A percentile compares a stretch with the other conserved stretches of the same genome.
These are phyloP conservation scores for Penicillium canescens DNA, from an alignment of 495 filamentous ascomycete genomes.

Conservation along the genomic window DNA sequence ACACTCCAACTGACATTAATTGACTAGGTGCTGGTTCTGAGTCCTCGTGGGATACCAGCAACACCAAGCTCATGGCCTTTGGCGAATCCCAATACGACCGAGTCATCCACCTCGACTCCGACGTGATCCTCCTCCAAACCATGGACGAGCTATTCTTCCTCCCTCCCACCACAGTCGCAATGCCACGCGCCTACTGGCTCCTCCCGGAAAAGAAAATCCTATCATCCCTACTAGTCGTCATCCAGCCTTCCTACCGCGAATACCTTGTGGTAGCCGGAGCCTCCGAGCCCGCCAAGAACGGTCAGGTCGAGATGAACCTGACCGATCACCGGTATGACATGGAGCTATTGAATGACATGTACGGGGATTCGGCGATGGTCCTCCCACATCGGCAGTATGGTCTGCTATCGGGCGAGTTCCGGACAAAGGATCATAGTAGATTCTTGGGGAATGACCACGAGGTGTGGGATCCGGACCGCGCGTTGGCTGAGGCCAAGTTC, in stretches of 20 bases:
- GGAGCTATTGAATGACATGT: constrained; percentile 75
- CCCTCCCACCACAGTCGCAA: constrained; percentile 58
- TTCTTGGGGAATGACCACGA: constrained; percentile 66
- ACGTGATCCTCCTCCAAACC: constrained; percentile 59
- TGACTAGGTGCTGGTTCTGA: constrained; percentile 18
- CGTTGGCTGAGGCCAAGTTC: constrained; percentile 67
- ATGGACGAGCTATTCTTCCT: constrained; percentile 77
- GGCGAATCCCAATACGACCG: constrained; percentile 68
- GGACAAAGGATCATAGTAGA: constrained; percentile 54
- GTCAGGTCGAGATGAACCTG: constrained; percentile 33
- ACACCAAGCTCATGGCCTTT: constrained; percentile 71
- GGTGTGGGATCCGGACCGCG: constrained; percentile 66
- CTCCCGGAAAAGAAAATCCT: constrained; percentile 53
- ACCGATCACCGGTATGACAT: constrained; percentile 59
- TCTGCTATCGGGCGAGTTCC: constrained; percentile 71
- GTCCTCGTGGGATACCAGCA: constrained; percentile 60
- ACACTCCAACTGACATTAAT: not conserved
- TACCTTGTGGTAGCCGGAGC: constrained; percentile 53
- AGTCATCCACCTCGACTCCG: constrained; percentile 68
- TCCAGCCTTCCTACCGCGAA: constrained; percentile 59
- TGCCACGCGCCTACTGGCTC: constrained; percentile 74
- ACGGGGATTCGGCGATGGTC: constrained; percentile 63
- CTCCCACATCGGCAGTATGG: constrained; percentile 76
- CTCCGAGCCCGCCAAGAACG: constrained; percentile 25
- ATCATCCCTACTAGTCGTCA: constrained; percentile 62